Evolutionary conservation across 768 basidiomycete genomes (phyloP).

Genomic region (Boletus rubropictus): DNA sequence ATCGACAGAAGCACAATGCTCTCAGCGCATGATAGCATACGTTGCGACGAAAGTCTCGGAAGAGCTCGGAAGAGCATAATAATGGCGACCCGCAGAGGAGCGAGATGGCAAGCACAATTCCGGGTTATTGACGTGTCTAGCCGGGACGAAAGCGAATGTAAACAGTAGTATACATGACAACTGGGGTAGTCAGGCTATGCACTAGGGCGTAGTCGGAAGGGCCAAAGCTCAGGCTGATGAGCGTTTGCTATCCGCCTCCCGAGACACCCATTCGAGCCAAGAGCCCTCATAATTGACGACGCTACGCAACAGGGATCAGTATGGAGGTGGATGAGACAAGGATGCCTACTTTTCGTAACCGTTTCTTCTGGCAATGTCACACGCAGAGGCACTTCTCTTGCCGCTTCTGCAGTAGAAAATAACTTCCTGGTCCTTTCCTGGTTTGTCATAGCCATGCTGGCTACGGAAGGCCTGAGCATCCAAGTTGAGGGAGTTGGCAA

Average conservation of each 20-base stretch:
- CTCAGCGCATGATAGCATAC: slow-evolving; percentile 1
- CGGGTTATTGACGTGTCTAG: no score
- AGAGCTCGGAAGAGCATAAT: slow-evolving; percentile 20
- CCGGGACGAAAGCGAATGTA: no score
- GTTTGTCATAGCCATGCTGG: slow-evolving; percentile 72
- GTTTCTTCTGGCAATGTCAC: slow-evolving; percentile 74
- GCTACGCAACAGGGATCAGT: slow-evolving; percentile 26
- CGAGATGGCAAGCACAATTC: not conserved
- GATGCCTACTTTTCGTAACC: slow-evolving; percentile 71
- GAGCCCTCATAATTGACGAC: slow-evolving; percentile 78
- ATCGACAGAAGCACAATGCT: slow-evolving; percentile 3
- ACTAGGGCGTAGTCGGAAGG: slow-evolving; percentile 1
- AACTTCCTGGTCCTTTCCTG: slow-evolving; percentile 62
- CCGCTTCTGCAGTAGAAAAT: slow-evolving; percentile 92
- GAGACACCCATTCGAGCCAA: slow-evolving; percentile 79
- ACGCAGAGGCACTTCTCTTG: slow-evolving; percentile 72
- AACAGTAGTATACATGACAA: not conserved
- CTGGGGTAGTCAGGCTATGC: not conserved
- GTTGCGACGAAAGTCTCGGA: slow-evolving; percentile 10
- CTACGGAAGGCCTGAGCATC: slow-evolving; percentile 49
- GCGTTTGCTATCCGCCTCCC: slow-evolving; percentile 41
- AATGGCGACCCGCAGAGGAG: not conserved
- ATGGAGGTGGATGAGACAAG: not conserved
- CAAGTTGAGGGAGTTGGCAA: slow-evolving; percentile 61
- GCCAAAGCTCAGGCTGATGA: slow-evolving; percentile 2